These are phyloP conservation scores for Solanum piurae DNA, from an alignment of 257 asterid species.

Conservation along the genomic window DNA sequence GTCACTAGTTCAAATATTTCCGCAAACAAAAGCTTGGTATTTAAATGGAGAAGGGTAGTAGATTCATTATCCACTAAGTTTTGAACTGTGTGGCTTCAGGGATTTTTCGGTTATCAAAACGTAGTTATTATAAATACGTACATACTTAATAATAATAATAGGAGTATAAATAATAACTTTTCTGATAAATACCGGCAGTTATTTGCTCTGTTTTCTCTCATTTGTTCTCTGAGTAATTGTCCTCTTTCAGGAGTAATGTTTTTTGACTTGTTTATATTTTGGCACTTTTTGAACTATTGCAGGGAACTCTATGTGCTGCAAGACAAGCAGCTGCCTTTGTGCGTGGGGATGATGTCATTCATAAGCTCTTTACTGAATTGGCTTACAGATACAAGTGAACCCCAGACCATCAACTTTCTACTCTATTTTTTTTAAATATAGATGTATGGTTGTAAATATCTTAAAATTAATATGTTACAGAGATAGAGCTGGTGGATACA, in stretches of 20 bases:
- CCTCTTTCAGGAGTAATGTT: too few relatives aligned
- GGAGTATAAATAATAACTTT: neutral
- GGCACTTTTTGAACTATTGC: conserved; percentile 1
- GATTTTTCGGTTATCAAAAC: neutral
- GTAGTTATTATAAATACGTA: neutral
- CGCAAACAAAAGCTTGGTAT: neutral
- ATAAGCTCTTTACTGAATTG: conserved; percentile 87
- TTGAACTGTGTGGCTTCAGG: neutral
- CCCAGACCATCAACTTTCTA: neutral
- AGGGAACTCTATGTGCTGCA: conserved; percentile 88
- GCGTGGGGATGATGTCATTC: conserved; percentile 88
- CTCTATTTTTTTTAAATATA: neutral
- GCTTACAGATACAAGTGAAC: conserved; percentile 90
- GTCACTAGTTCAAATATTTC: neutral
- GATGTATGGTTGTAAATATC: neutral
- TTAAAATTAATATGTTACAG: neutral
- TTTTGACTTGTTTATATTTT: neutral
- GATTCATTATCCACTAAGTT: neutral
- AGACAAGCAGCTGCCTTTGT: conserved; percentile 87
- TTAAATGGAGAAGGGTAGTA: neutral
- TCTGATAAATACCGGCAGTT: neutral
- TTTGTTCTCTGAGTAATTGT: neutral
- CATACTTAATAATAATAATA: neutral
- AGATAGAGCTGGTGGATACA: conserved; percentile 87
- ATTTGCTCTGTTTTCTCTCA: neutral